Evolutionary conservation across 306 rosid species (phyloP).

Genomic region (Cicer pinnatifidum): DNA sequence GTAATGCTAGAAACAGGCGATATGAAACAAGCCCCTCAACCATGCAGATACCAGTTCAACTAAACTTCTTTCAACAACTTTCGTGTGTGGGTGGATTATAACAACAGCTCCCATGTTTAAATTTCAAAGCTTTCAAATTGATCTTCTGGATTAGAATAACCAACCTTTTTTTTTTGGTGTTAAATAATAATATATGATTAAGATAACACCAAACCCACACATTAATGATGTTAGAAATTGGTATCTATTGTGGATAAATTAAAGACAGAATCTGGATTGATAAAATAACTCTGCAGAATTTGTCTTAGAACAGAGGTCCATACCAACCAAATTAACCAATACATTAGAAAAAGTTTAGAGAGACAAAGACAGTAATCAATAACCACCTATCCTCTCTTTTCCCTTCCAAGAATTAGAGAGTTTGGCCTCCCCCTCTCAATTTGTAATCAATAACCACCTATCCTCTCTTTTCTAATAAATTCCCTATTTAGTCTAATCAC

Average conservation of each 20-base stretch:
- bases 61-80: background rate
- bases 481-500: background rate
- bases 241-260: too few relatives aligned
- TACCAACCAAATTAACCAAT: background rate
- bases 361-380: background rate
- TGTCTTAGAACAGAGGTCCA: too few relatives aligned
- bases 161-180: background rate
- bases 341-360: background rate
- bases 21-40: constrained; percentile 36
- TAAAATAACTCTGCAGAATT: too few relatives aligned
- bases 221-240: background rate
- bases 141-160: constrained; percentile 10
- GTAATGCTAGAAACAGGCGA: constrained; percentile 14
- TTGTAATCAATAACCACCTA: background rate
- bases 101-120: constrained; percentile 1
- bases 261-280: too few relatives aligned
- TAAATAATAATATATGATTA: constrained; percentile 9
- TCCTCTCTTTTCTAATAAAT: too few relatives aligned
- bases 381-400: too few relatives aligned
- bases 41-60: constrained; percentile 11
- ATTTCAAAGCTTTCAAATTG: constrained; percentile 15
- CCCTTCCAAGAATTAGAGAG: background rate
- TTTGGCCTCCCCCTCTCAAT: background rate
- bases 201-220: background rate
- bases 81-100: background rate